Evolutionary conservation across 78 protist genomes (phyloP), one percentile per base, ranked within the genome.

Genomic region (Dictyostelium capitatum): DNA sequence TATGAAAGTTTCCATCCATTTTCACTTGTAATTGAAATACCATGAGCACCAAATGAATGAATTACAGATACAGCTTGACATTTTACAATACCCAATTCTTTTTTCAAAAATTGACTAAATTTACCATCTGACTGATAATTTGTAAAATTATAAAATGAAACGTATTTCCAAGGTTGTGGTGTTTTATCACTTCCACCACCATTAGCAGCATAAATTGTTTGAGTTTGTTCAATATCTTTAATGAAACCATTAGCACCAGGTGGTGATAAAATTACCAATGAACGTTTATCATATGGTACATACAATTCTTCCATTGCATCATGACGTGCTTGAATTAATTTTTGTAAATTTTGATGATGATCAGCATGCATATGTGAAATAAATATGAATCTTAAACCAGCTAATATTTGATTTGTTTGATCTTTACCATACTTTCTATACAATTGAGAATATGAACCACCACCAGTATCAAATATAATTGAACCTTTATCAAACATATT

Each of bases 401-500:
- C 23, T n/a, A 85, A 50, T 20, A 51, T 75, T 64, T 59, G 64
- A 7, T 37, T 12, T 1, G 62, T n/a, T 28, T 41, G 17, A 30
- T 85, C 83, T 25, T 20, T 17, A 62, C 92, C 92, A 59, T 85
- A 85, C 5, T 75, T 85, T 62, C 92, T 72, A 48, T 9, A 85
- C 25, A 85, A 25, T 75, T 85, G 92, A 47, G 83, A 74, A 25
- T 85, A 85, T 28, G 75, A 46, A 25, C 92, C 92, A 59, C 92
- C 92, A 59, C 92, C 92, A 12, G 43, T 48, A 30, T 85, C 92
- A 5, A 85, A 47, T 10, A 85, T 19, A 6, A 85, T 72, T 43
- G 82, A 70, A 59, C 92, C 92, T 75, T 75, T 85, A 17, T 85
- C 92, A 85, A 85, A 85, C 47, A 85, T 2, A 59, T 85, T 70